Evolutionary conservation across 2,329 filamentous ascomycete genomes (phyloP).

Genomic region (Ambrosiella xylebori): DNA sequence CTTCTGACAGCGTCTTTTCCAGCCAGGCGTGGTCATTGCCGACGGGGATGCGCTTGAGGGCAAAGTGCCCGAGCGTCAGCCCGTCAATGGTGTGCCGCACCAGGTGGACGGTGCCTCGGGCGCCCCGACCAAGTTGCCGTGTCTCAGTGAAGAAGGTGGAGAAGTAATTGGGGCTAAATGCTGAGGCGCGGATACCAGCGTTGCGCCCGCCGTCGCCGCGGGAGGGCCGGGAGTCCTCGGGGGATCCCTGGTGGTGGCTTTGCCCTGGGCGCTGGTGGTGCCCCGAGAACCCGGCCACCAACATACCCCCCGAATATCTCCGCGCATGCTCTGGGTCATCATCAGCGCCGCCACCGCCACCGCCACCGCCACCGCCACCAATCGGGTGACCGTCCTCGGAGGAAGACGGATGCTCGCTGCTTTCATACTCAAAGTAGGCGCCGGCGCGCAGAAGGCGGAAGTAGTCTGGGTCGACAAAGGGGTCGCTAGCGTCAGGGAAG

Average conservation of each 20-base stretch:
- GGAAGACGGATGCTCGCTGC: too few relatives aligned
- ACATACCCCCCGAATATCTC: not conserved
- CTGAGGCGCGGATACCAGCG: conserved; percentile 26
- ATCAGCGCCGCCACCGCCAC: conserved; percentile 14
- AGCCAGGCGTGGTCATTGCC: conserved; percentile 90
- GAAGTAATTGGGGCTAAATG: conserved; percentile 88
- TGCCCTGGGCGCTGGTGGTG: not conserved
- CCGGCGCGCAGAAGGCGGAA: conserved; percentile 73
- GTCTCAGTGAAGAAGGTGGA: conserved; percentile 85
- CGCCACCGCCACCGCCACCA: not conserved
- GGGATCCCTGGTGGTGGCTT: not conserved
- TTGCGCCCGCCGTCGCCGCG: conserved; percentile 36
- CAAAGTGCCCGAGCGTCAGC: conserved; percentile 62
- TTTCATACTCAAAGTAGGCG: conserved; percentile 13
- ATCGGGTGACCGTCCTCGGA: too few relatives aligned
- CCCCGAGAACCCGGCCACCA: not conserved
- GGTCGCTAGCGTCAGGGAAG: conserved; percentile 27
- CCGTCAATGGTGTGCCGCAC: conserved; percentile 85
- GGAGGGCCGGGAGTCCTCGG: conserved; percentile 15
- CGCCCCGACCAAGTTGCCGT: conserved; percentile 67
- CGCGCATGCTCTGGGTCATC: conserved; percentile 12
- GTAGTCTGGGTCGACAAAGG: conserved; percentile 81
- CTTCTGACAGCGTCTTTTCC: conserved; percentile 68
- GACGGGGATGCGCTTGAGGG: conserved; percentile 92
- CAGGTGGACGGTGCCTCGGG: conserved; percentile 87